Percentiles rank a stretch among this genome's conserved stretches.
These are phyloP conservation scores for Fusarium dlaminii DNA, from an alignment of 2,329 filamentous ascomycete species.

Conservation along the genomic window DNA sequence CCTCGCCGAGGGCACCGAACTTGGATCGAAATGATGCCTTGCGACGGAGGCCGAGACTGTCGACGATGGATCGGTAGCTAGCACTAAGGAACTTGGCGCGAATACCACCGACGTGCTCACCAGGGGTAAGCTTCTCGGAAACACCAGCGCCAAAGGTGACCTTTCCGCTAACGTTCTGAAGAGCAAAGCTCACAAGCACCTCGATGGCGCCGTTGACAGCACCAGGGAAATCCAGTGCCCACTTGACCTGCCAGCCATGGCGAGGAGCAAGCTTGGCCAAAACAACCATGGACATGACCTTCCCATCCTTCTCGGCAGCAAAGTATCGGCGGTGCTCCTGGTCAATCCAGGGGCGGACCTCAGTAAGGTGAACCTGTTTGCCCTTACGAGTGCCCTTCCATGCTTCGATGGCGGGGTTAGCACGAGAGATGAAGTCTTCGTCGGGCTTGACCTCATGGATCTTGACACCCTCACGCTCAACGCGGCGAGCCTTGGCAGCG, in stretches of 20 bases:
- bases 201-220: conserved; percentile 90
- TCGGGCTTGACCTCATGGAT: conserved; percentile 77
- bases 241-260: conserved; percentile 94
- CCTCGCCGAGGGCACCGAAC: conserved; percentile 84
- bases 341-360: conserved; percentile 90
- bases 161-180: conserved; percentile 60
- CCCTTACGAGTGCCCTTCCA: conserved; percentile 86
- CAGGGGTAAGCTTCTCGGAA: conserved; percentile 75
- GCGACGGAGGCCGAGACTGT: conserved; percentile 81
- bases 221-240: conserved; percentile 91
- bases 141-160: conserved; percentile 92
- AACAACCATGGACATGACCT: conserved; percentile 80
- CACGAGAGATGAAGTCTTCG: conserved; percentile 73
- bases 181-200: conserved; percentile 77
- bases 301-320: conserved; percentile 78
- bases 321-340: conserved; percentile 86
- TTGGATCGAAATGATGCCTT: conserved; percentile 94
- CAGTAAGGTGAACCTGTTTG: conserved; percentile 86
- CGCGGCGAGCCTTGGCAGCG: conserved; percentile 79
- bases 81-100: conserved; percentile 83
- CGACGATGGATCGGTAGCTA: conserved; percentile 84
- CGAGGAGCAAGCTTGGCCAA: conserved; percentile 82
- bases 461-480: conserved; percentile 85
- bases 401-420: conserved; percentile 77
- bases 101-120: conserved; percentile 82